Conservation (phyloP, 768 basidiomycete species). For the Clitopilus passeckerianus region DNA sequence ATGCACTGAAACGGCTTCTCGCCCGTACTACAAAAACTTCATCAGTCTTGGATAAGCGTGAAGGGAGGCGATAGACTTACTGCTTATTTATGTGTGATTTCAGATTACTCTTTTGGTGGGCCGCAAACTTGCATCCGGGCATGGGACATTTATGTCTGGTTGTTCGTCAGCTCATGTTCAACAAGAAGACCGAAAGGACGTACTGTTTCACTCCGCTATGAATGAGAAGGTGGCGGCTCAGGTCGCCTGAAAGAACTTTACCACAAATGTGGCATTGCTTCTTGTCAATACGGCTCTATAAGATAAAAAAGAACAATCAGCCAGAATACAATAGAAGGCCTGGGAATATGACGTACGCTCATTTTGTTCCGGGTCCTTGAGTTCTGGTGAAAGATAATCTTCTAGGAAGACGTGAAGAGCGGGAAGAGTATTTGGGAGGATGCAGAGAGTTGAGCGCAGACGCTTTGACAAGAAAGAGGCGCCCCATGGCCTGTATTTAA, state of each 20-base stretch:
- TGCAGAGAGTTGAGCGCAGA: background rate
- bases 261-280: background rate
- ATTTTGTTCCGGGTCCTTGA: background rate
- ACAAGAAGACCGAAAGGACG: background rate
- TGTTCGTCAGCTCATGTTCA: background rate
- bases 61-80: conserved; percentile 11
- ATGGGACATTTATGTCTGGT: conserved; percentile 19
- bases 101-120: conserved; percentile 25
- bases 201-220: conserved; percentile 11
- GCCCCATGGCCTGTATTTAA: background rate
- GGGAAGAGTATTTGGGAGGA: background rate
- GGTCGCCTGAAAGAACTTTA: background rate
- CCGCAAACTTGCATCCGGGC: conserved; percentile 19
- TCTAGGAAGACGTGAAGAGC: background rate
- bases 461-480: background rate
- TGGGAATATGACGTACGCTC: background rate
- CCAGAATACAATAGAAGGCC: background rate
- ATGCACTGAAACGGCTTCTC: conserved; percentile 13
- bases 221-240: conserved; percentile 13
- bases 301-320: background rate
- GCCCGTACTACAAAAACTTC: conserved; percentile 17
- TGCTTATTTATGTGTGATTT: conserved; percentile 26
- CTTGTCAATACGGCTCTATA: background rate
- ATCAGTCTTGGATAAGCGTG: background rate
- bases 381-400: background rate